Evolutionary conservation across 2,329 filamentous ascomycete species (phyloP).

Genomic region (Pseudocercospora cruenta): DNA sequence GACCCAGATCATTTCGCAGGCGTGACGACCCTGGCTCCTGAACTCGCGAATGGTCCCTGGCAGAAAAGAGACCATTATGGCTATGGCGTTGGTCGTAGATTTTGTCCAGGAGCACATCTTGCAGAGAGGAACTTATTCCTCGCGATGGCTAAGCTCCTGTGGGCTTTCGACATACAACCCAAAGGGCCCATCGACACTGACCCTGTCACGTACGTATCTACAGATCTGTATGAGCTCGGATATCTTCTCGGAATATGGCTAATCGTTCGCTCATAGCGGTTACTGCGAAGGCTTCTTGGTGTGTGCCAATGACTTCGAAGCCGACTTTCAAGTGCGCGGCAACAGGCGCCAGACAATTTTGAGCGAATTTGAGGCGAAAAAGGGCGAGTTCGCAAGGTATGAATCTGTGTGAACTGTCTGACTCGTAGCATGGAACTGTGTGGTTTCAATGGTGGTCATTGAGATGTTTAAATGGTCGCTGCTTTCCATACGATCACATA

Average conservation of each 20-base stretch:
- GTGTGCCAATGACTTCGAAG: slow-evolving; percentile 32
- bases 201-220: slow-evolving; percentile 20
- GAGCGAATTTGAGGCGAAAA: slow-evolving; percentile 28
- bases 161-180: slow-evolving; percentile 51
- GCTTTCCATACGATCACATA: too few relatives aligned
- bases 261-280: slow-evolving; percentile 11
- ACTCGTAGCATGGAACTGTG: too few relatives aligned
- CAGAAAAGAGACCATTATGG: slow-evolving; percentile 50
- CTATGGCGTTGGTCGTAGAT: slow-evolving; percentile 54
- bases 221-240: background rate
- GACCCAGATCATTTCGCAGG: slow-evolving; percentile 43
- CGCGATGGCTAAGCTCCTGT: slow-evolving; percentile 47
- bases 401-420: background rate
- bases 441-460: too few relatives aligned
- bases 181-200: slow-evolving; percentile 23
- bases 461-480: too few relatives aligned
- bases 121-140: slow-evolving; percentile 52
- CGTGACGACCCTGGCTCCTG: slow-evolving; percentile 39
- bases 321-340: slow-evolving; percentile 26
- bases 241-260: background rate
- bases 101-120: slow-evolving; percentile 58
- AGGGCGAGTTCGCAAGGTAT: slow-evolving; percentile 28
- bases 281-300: slow-evolving; percentile 35
- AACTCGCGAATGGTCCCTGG: slow-evolving; percentile 43
- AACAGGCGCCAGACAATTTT: slow-evolving; percentile 27